Conservation (phyloP, 148 eudicot species). For the Cornus suecica region DNA sequence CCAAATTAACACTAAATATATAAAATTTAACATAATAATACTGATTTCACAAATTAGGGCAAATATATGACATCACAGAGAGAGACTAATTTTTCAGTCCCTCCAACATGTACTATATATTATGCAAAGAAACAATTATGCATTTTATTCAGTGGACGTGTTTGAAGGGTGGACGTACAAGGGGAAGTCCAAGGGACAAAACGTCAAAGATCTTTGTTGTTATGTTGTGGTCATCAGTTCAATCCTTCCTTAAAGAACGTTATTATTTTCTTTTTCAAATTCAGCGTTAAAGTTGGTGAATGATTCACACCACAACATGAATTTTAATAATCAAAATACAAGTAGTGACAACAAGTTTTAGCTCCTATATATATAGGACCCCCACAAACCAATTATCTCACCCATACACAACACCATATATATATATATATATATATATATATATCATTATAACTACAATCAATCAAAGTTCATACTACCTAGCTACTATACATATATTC, state of each 20-base stretch:
- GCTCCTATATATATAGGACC: background rate
- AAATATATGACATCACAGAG: too few relatives aligned
- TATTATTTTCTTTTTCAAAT: background rate
- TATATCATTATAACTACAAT: too few relatives aligned
- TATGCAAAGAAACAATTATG: too few relatives aligned
- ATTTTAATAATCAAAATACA: background rate
- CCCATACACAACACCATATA: background rate
- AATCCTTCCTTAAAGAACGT: background rate
- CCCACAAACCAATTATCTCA: background rate
- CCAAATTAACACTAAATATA: too few relatives aligned
- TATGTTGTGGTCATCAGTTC: background rate
- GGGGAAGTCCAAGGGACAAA: conserved; percentile 4
- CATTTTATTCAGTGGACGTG: conserved; percentile 2
- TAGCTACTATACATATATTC: too few relatives aligned
- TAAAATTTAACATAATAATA: too few relatives aligned
- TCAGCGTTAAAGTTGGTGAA: background rate
- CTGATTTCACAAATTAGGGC: too few relatives aligned
- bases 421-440: too few relatives aligned
- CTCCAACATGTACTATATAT: too few relatives aligned
- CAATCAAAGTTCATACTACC: too few relatives aligned
- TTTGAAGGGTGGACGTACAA: conserved; percentile 11
- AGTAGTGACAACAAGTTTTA: background rate
- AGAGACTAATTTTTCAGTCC: too few relatives aligned
- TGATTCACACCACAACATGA: conserved; percentile 4
- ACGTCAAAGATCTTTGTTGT: conserved; percentile 13